These are phyloP conservation scores for Papiliotrema fonsecae DNA, from an alignment of 1,284 basidiomycete species.

Conservation along the genomic window DNA sequence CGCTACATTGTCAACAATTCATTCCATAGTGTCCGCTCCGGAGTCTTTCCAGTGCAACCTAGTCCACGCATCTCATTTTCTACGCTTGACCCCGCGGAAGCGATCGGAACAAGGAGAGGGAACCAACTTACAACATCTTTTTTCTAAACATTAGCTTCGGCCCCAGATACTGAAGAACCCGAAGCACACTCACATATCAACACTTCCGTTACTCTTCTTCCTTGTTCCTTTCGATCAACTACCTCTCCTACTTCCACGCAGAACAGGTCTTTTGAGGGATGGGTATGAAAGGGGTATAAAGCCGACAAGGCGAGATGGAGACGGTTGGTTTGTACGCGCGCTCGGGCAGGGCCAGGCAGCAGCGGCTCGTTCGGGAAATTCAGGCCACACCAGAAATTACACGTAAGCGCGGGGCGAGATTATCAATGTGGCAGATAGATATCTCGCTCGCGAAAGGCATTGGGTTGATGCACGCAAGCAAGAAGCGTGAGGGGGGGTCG, in stretches of 20 bases:
- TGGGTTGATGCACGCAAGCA: no score
- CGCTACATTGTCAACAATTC: conserved; percentile 12
- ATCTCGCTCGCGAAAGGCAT: no score
- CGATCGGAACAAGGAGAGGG: neutral
- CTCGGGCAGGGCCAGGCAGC: no score
- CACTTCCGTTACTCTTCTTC: neutral
- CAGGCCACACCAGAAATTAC: no score
- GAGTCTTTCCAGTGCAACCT: neutral
- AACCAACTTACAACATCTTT: conserved; percentile 1
- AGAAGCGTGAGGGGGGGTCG: no score
- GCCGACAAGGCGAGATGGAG: neutral
- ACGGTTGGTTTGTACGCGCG: no score
- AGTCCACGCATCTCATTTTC: neutral
- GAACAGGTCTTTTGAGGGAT: neutral
- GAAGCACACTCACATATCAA: neutral
- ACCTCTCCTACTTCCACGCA: conserved; percentile 1
- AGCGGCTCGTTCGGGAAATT: no score
- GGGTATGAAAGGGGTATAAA: neutral
- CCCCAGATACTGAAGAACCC: neutral
- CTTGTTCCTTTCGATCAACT: neutral
- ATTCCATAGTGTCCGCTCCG: no score
- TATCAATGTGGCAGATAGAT: no score
- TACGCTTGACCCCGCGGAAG: neutral
- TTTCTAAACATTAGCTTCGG: neutral
- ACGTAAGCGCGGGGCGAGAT: no score